Evolutionary conservation across 805 yeast genomes (phyloP).

Genomic region (Ogataea pignaliae): DNA sequence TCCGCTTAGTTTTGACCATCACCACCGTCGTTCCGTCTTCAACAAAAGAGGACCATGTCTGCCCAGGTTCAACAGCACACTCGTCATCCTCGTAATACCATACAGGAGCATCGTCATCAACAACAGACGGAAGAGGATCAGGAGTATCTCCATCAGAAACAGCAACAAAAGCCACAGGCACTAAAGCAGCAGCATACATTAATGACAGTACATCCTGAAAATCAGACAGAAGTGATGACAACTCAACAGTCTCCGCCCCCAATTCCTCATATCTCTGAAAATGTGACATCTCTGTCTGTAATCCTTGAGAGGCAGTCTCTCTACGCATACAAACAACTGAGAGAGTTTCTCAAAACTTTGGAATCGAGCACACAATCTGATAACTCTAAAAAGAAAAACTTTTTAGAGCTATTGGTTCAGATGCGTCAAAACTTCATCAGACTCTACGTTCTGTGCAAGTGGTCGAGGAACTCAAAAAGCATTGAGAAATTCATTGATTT

Average conservation of each 20-base stretch:
- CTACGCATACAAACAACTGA: conserved; percentile 59
- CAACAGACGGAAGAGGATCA: conserved; percentile 1
- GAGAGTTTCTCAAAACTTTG: conserved; percentile 55
- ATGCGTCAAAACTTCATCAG: conserved; percentile 82
- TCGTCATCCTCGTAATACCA: neutral
- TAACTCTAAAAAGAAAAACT: conserved; percentile 57
- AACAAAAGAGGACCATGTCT: conserved; percentile 6
- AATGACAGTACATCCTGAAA: too few relatives aligned
- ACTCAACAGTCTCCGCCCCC: conserved; percentile 15
- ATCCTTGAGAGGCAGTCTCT: conserved; percentile 56
- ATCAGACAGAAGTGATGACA: too few relatives aligned
- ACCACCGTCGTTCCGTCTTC: too few relatives aligned
- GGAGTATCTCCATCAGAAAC: conserved; percentile 1
- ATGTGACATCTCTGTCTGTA: conserved; percentile 60
- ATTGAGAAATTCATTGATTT: conserved; percentile 78
- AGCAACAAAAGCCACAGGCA: neutral
- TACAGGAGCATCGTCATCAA: neutral
- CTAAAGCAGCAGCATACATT: neutral
- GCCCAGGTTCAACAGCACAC: conserved; percentile 12
- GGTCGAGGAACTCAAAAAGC: conserved; percentile 74
- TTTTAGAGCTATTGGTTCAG: conserved; percentile 63
- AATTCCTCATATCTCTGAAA: conserved; percentile 68
- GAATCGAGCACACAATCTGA: conserved; percentile 51
- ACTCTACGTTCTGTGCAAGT: conserved; percentile 79
- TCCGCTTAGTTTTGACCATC: too few relatives aligned